Base-by-base conservation (phyloP, 805 yeast species). In the Yarrowia sp. region DNA sequence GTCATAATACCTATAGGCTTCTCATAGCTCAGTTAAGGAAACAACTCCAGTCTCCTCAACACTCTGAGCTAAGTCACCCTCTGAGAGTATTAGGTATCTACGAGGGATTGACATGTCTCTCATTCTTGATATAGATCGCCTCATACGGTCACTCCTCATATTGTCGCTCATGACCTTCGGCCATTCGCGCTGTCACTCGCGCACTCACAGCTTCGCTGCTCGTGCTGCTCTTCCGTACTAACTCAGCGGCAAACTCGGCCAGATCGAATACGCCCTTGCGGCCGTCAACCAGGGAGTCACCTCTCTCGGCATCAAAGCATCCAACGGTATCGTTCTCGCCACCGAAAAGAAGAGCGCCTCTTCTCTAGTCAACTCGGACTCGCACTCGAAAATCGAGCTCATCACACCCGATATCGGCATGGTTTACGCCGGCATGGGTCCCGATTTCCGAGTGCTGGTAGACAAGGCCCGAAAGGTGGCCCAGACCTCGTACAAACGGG, bases 261-360 rank as follows among this genome's bases (percentile, higher is more conserved):
- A 95, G 82, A 95, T 95, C 75, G 99, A 95, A 79, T 94, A 95
- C 79, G 99, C 99, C 16, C 83, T 95, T 74, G 93, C 94, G 73
- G 98, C 97, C 0, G 99, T 95, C 53, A 95, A 94, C 76, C 97
- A 92, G 77, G 99, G 99, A 78, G 97, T 95, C 65, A 93, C 98
- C 12, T 90, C 98, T 1, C 85, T 95, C 67, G 99, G 98, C 55
- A 94, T 95, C 77, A 87, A 87, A 78, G 95, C 98, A 22, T 90
- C 97, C 69, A 94, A 94, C 79, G 99, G 99, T 69, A 89, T 95
- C 52, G 97, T 95, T 3, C 85, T 95, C 72, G 99, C 99, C 73
- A 94, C 99, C 1, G 99, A 95, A 78, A 90, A 94, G 82, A 93
- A 93, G 76, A 85, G 94, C 41, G 84, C 89, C 58, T 91, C 97